Evolutionary conservation across 192 early-diverging fungal genomes (phyloP), one percentile per base, ranked within the genome.

Genomic region (Chytriomyces confervae): DNA sequence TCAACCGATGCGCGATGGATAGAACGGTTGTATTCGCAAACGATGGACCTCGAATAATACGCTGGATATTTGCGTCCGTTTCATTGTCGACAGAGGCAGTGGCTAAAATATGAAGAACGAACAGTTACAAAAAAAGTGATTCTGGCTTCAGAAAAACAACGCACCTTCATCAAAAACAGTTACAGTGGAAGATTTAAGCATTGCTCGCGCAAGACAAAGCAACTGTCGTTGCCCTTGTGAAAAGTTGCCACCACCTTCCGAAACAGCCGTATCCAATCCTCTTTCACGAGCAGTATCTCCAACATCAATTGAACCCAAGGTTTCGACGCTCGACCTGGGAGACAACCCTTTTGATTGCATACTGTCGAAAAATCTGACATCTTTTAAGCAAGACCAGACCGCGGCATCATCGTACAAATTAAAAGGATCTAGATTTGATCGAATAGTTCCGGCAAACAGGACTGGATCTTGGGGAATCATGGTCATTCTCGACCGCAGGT

Each of bases 231-330:
- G 93, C 27, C 93, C 93, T 50, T 93, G 89, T 27, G 91, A 94
- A 79, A 95, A 94, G 83, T 96, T 96, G 60, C 86, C 84, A 16
- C 96, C 96, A 50, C 91, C 89, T 69, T 96, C 93, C 18, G 89
- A 78, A 3, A 98, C 91, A 44, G 78, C 68, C 5, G 85, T 84
- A 20, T 95, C 92, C 47, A 96, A 81, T 36, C 65, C 88, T 36
- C 4, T 36, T 36, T 36, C 36, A 16, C 77, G 47, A 36, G 0
- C 1, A 36, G 0, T 36, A 36, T 36, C 36, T 36, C 36, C 36
- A 36, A 36, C 4, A 67, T 16, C 61, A 61, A 50, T 86, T 78
- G 60, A 9, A 84, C 16, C 62, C 1, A 57, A 57, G 53, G 53
- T 57, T 20, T n/a, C 16, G 20, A n/a, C 53, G 53, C 53, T 57